Evolutionary conservation across 257 asterid genomes (phyloP).

Genomic region (Gentiana dahurica): DNA sequence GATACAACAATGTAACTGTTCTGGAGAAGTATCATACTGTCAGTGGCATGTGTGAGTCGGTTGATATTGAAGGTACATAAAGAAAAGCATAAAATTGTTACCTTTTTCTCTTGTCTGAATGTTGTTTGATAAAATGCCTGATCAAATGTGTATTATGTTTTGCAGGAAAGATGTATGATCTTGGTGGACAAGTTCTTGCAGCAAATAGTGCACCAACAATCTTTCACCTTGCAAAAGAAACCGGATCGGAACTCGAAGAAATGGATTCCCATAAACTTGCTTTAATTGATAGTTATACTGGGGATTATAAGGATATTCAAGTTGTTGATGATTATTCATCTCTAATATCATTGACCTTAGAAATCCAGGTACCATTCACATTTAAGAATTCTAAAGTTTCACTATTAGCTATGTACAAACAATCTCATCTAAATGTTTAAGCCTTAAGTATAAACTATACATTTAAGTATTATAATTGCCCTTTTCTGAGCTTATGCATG

Average conservation of each 20-base stretch:
- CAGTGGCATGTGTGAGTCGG: constrained; percentile 86
- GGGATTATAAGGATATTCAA: constrained; percentile 51
- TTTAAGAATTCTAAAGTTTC: too few species aligned
- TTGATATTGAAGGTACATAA: constrained; percentile 55
- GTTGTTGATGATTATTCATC: constrained; percentile 82
- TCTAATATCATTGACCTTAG: constrained; percentile 55
- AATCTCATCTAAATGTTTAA: too few species aligned
- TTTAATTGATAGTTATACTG: constrained; percentile 52
- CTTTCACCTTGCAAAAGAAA: constrained; percentile 61
- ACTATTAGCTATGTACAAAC: constrained; percentile 3
- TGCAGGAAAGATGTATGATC: constrained; percentile 71
- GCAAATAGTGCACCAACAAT: constrained; percentile 80
- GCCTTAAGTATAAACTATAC: too few species aligned
- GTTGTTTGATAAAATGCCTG: neutral
- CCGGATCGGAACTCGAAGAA: constrained; percentile 56
- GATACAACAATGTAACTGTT: constrained; percentile 54
- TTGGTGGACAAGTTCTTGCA: constrained; percentile 88
- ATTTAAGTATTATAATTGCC: too few species aligned
- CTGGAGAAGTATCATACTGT: constrained; percentile 75
- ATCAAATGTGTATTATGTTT: neutral
- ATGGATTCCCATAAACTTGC: constrained; percentile 67
- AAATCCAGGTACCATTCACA: constrained; percentile 47
- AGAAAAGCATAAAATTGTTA: neutral
- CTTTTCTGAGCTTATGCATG: too few species aligned
- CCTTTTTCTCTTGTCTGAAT: neutral